phyloP scores from a whole-genome alignment of 108 stramenopile species.

The Cyclotella kingstonii region DNA sequence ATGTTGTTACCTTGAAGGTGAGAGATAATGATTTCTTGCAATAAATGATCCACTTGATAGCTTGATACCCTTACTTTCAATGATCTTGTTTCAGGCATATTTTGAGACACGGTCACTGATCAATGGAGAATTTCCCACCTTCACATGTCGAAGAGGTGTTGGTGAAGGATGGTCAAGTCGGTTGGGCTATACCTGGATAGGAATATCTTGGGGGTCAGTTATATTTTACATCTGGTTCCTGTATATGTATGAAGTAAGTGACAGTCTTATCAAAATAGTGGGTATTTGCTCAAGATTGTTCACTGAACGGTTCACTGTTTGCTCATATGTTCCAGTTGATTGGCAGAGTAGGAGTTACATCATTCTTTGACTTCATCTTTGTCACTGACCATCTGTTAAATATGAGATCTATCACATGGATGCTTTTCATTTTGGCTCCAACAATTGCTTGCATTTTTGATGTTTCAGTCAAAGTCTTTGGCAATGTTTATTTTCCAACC shows the following conservation, averaged over 20 bases:
- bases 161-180: constrained; percentile 67
- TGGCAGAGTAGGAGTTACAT: constrained; percentile 44
- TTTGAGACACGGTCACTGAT: constrained; percentile 75
- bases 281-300: too few relatives aligned
- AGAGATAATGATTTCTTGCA: background rate
- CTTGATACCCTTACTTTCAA: constrained; percentile 4
- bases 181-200: constrained; percentile 72
- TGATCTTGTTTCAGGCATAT: constrained; percentile 41
- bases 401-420: constrained; percentile 65
- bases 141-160: constrained; percentile 50
- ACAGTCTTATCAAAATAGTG: background rate
- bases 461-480: constrained; percentile 73
- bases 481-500: constrained; percentile 82
- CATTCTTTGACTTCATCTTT: constrained; percentile 54
- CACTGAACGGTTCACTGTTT: too few relatives aligned
- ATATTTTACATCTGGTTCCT: constrained; percentile 66
- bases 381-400: constrained; percentile 62
- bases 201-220: constrained; percentile 60
- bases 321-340: too few relatives aligned
- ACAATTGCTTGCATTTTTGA: constrained; percentile 63
- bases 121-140: constrained; percentile 69
- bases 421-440: constrained; percentile 62
- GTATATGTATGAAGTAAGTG: constrained; percentile 56
- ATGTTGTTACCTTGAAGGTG: constrained; percentile 71
- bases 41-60: background rate